Conservation (phyloP, 306 rosid genomes). For the Fragaria nilgerrensis region DNA sequence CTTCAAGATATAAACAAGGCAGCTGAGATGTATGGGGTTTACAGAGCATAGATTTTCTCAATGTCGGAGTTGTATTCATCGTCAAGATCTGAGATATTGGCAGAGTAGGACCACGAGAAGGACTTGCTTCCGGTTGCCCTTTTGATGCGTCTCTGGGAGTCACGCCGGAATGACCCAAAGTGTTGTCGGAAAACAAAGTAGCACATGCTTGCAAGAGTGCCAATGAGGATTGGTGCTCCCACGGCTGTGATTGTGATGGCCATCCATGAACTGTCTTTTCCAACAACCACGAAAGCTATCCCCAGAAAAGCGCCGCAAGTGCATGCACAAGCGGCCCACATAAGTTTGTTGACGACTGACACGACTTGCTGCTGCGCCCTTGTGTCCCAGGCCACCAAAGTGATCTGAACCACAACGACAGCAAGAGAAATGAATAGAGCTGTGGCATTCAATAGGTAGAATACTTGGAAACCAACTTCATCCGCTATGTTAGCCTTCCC, state of each 20-base stretch:
- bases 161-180: slow-evolving; percentile 52
- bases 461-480: slow-evolving; percentile 60
- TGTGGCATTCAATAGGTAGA: slow-evolving; percentile 73
- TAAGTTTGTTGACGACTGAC: slow-evolving; percentile 87
- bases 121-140: slow-evolving; percentile 83
- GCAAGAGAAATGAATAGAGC: slow-evolving; percentile 93
- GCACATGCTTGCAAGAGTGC: slow-evolving; percentile 85
- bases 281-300: slow-evolving; percentile 76
- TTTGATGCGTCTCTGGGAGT: slow-evolving; percentile 84
- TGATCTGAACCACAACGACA: slow-evolving; percentile 94
- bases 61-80: slow-evolving; percentile 79
- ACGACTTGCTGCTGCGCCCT: slow-evolving; percentile 88
- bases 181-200: slow-evolving; percentile 88
- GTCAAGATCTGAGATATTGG: slow-evolving; percentile 71
- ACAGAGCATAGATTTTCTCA: slow-evolving; percentile 80
- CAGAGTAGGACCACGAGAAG: slow-evolving; percentile 89
- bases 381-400: slow-evolving; percentile 98
- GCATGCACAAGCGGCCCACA: slow-evolving; percentile 99
- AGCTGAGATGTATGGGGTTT: slow-evolving; percentile 7
- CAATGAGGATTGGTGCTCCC: slow-evolving; percentile 75
- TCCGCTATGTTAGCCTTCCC: slow-evolving; percentile 69
- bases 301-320: slow-evolving; percentile 85
- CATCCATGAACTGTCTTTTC: slow-evolving; percentile 64
- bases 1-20: neutral
- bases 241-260: slow-evolving; percentile 64